A percentile compares a stretch with the other conserved stretches of the same genome.
These are phyloP conservation scores for Gracilaria gracilis DNA, from an alignment of 23 red algal species.

Conservation along the genomic window DNA sequence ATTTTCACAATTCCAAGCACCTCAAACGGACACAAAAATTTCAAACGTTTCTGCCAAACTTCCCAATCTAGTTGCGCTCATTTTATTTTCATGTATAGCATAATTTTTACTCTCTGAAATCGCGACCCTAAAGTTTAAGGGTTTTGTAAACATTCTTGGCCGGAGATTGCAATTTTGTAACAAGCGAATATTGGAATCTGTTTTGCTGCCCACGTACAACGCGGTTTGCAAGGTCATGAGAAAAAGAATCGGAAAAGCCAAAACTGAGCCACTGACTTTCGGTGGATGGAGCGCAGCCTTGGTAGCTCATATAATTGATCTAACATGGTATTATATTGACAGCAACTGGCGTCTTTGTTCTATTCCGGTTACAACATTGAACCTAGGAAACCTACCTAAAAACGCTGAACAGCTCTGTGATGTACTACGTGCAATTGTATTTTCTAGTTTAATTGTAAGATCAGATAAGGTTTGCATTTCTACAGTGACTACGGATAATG, in stretches of 20 bases:
- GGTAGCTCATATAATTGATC: neutral
- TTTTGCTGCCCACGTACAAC: neutral
- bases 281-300: conserved; percentile 26
- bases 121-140: neutral
- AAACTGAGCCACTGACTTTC: neutral
- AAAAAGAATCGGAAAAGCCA: neutral
- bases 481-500: neutral
- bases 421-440: neutral
- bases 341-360: neutral
- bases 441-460: neutral
- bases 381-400: neutral
- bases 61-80: too few species aligned
- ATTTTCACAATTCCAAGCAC: too few species aligned
- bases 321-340: too few species aligned
- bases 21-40: too few species aligned
- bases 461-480: neutral
- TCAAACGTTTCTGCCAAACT: too few species aligned
- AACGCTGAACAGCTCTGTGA: conserved; percentile 11
- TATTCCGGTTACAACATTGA: conserved; percentile 1
- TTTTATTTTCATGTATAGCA: neutral
- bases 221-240: neutral
- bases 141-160: conserved; percentile 6
- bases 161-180: neutral
- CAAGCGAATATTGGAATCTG: neutral
- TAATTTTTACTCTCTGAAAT: neutral